These are phyloP conservation scores for Cucumis hystrix DNA, from an alignment of 306 rosid species.

Conservation along the genomic window DNA sequence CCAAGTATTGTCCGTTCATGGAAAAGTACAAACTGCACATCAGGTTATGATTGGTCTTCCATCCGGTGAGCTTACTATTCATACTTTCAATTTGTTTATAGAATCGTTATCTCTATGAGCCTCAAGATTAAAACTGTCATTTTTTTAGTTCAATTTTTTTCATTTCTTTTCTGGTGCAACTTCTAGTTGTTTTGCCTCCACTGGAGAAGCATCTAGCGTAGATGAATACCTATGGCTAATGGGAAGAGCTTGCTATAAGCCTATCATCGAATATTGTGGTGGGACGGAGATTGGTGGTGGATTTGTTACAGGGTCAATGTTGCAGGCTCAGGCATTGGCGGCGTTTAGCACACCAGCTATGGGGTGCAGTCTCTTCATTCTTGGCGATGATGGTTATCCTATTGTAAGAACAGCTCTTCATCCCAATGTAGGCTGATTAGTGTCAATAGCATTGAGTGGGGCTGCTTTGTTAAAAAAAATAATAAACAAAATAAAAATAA, in stretches of 20 bases:
- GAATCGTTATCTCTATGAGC: background rate
- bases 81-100: background rate
- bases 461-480: background rate
- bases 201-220: conserved; percentile 88
- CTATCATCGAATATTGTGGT: conserved; percentile 87
- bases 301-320: conserved; percentile 71
- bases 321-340: conserved; percentile 82
- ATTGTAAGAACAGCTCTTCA: conserved; percentile 36
- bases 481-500: too few species aligned
- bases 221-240: conserved; percentile 96
- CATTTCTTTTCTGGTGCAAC: conserved; percentile 6
- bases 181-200: conserved; percentile 76
- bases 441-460: background rate
- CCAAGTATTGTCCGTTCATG: conserved; percentile 88
- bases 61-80: conserved; percentile 51
- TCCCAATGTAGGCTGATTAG: background rate
- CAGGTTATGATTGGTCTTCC: conserved; percentile 77
- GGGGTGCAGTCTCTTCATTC: conserved; percentile 74
- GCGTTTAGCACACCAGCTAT: conserved; percentile 96
- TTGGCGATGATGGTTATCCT: conserved; percentile 57
- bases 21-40: conserved; percentile 56
- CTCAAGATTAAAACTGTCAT: background rate
- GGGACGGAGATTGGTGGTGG: conserved; percentile 97
- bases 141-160: background rate
- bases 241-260: conserved; percentile 90